Evolutionary conservation across 805 yeast genomes (phyloP).

Genomic region (Yamadazyma insecticola): DNA sequence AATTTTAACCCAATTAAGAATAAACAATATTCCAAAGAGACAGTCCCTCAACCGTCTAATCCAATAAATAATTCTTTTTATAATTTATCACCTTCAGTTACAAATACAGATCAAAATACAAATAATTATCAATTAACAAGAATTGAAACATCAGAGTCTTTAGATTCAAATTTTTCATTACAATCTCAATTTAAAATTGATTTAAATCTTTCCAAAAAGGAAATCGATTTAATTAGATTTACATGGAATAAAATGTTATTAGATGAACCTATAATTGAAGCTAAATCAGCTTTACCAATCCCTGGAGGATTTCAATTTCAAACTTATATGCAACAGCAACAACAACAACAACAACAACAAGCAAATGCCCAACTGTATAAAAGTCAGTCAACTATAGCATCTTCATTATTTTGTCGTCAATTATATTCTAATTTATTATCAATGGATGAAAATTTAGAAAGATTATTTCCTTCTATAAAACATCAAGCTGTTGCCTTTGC

Average conservation of each 20-base stretch:
- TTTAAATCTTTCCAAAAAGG: constrained; percentile 24
- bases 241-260: constrained; percentile 45
- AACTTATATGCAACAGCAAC: constrained; percentile 8
- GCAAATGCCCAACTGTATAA: constrained; percentile 9
- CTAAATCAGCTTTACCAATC: constrained; percentile 12
- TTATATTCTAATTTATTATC: constrained; percentile 65
- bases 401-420: constrained; percentile 68
- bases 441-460: constrained; percentile 58
- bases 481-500: constrained; percentile 82
- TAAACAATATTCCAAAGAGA: constrained; percentile 1
- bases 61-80: constrained; percentile 6
- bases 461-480: constrained; percentile 64
- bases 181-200: constrained; percentile 12
- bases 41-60: constrained; percentile 2
- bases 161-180: constrained; percentile 16
- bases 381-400: constrained; percentile 21
- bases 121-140: constrained; percentile 21
- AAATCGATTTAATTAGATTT: constrained; percentile 41
- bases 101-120: constrained; percentile 1
- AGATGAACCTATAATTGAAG: constrained; percentile 26
- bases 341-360: constrained; percentile 9
- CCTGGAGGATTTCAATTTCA: constrained; percentile 37
- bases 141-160: constrained; percentile 17
- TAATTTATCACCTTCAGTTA: constrained; percentile 9
- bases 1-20: constrained; percentile 13